These are phyloP conservation scores for Phialophora verrucosa DNA, from an alignment of 2,329 filamentous ascomycete species.

Conservation along the genomic window DNA sequence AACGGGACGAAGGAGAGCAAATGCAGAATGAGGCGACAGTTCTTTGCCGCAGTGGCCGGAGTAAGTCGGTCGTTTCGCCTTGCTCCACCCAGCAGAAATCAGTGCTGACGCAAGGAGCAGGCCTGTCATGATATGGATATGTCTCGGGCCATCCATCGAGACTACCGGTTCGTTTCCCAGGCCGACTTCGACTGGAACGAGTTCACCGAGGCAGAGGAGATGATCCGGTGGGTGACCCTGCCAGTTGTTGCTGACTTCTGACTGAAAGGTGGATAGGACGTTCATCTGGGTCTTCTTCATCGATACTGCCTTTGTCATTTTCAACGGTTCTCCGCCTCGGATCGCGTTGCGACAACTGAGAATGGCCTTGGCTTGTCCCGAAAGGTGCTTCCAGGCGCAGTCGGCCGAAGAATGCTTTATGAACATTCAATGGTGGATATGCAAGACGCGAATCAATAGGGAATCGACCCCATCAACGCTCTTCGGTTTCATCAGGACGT, in stretches of 20 bases:
- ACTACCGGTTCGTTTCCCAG: conserved; percentile 12
- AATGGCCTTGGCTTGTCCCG: conserved; percentile 41
- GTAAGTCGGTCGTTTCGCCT: conserved; percentile 22
- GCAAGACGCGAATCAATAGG: conserved; percentile 33
- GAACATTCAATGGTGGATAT: conserved; percentile 35
- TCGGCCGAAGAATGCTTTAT: conserved; percentile 37
- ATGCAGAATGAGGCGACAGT: conserved; percentile 4
- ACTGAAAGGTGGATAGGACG: conserved; percentile 28
- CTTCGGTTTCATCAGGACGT: conserved; percentile 35
- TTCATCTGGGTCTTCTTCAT: conserved; percentile 42
- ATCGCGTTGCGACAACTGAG: conserved; percentile 41
- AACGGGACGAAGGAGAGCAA: not conserved
- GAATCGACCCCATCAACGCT: conserved; percentile 28
- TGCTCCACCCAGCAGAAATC: not conserved
- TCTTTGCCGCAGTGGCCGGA: not conserved
- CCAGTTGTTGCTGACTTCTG: not conserved
- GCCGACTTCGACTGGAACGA: conserved; percentile 27
- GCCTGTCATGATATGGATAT: conserved; percentile 38
- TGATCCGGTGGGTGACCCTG: conserved; percentile 37
- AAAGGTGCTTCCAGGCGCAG: conserved; percentile 42
- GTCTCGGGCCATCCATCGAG: conserved; percentile 21
- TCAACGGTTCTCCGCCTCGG: conserved; percentile 42
- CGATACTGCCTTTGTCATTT: conserved; percentile 42
- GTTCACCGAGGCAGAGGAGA: conserved; percentile 38
- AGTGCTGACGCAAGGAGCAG: conserved; percentile 15